Base-by-base conservation (phyloP, 2,329 filamentous ascomycete genomes). In the Xylaria polymorpha region DNA sequence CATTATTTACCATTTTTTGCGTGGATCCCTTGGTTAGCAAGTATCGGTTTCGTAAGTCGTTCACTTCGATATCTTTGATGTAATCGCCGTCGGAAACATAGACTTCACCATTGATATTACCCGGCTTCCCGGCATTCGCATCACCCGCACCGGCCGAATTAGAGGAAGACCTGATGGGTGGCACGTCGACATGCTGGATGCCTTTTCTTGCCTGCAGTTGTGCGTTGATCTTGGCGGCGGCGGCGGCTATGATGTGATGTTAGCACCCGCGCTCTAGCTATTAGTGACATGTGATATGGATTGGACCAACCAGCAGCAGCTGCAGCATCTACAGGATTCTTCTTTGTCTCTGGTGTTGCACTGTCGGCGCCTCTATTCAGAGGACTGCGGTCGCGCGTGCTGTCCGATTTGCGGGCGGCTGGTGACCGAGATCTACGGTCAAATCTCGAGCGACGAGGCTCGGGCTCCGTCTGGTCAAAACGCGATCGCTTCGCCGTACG, bases 51-150 rank as follows among this genome's bases (percentile, higher is more conserved):
- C 95, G 92, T 78, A 98, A 84, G 82, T 98, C 95, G 82, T 99
- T 99, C 85, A 99, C 94, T 85, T 98, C 96, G 78, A 99, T 97
- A 79, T 99, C 96, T 82, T 97, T 96, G 83, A 99, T 98, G 81
- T 93, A 98, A 83, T 99, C 96, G 77, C 96, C 96, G 80, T 98
- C 96, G 71, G 94, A 92, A 76, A 97, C 92, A 79, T 98, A 98
- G 80, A 97, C 92, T 77, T 97, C 94, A 76, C 91, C 90, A 77
- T 95, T 94, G 80, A 97, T 87, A 70, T 89, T 89, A 48, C 85
- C 81, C 39, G 80, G 77, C 22, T 80, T 75, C 10, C 80, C 71
- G 2, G 73, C 73, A 67, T 76, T 77, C 22, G 77, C 73, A 29
- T 80, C 74, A 51, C 78, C 72, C 4, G 80, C 76, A 53, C 83